Evolutionary conservation across 2,329 filamentous ascomycete genomes (phyloP), one percentile per base, ranked within the genome.

Genomic region (Pseudonectria buxi): DNA sequence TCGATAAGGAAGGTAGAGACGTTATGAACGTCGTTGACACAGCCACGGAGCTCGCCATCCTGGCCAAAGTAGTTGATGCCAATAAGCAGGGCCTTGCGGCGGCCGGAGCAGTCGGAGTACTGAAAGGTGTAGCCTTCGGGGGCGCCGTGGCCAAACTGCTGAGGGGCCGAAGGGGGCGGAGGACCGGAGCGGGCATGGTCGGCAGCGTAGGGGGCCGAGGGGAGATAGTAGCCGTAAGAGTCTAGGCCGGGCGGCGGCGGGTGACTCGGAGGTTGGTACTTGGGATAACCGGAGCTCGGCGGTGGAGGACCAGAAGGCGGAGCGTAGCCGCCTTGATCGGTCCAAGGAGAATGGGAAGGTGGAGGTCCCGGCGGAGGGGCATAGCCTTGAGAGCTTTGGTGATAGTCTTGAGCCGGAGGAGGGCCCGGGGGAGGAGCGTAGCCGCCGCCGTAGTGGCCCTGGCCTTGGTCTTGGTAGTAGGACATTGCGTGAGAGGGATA

Each of bases 61-160:
- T 84, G 79, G 34, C 78, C 77, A 50, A 86, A 82, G 66, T 88
- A 88, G 68, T 88, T 88, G 69, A 88, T 86, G 34, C 83, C 83
- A 44, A 88, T 85, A 37, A 88, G 64, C 37, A 88, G 64, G 7
- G 83, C 83, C 65, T 86, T 86, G 52, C 83, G 72, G 45, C 72
- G 74, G 34, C 83, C 83, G 6, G 77, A 81, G 58, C 83, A 88
- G 55, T 80, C 78, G 37, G 79, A 84, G 66, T 86, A 86, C 61
- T 86, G 79, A 65, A 85, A 87, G 6, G 72, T 78, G 57, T 86
- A 86, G 43, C 71, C 72, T 14, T 69, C 60, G 2, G 82, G 83
- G 1, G 83, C 82, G 40, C 82, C 82, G 45, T 80, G 72, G 32
- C 81, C 79, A 48, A 83, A 83, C 44, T 69, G 56, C 55, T 81